Base-by-base conservation (phyloP, 768 basidiomycete genomes). In the Leccinum arenicola region DNA sequence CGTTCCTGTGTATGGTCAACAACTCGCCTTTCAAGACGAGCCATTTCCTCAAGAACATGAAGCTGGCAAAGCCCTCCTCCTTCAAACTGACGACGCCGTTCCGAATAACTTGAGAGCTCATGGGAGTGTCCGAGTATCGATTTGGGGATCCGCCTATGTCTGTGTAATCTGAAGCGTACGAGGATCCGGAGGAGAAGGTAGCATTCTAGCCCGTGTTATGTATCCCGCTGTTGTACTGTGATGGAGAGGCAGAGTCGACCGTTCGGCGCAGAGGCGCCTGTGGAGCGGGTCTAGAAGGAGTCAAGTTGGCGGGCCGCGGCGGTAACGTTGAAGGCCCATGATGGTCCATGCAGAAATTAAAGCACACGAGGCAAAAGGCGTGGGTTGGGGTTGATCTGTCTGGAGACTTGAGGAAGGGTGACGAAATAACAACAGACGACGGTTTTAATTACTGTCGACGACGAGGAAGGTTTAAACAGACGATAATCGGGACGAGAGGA, bases 1-100 rank as follows among this genome's bases (percentile, higher is more conserved):
- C 96, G 66, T 84, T 91, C 80, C 95, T 98, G 70, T 94, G 92
- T 58, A 98, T 84, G n/a, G 83, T 80, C 50, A 99, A 73, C 9
- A 86, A 79, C 65, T 86, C 82, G 52, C 94, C 93, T 67, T 85
- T 89, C 61, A 99, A 79, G 5, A 96, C 81, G 57, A 98, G 76
- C 89, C 89, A 98, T 72, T 93, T 91, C 68, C 89, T 84, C 72
- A 89, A 85, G 87, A 95, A 98, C 52, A 97, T 81, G 82, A 92
- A 95, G 62, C 89, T 91, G 3, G 90, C 86, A 62, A 98, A 86
- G 1, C 93, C 91, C 52, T 97, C 95, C 73, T 99, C 96, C 80
- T 98, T 98, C 67, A 96, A 80, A 71, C 82, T 88, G 49, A 91
- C 93, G 47, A 76, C 76, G n/a, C 91, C 96, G 57, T 76, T 77